Evolutionary conservation across 108 stramenopile genomes (phyloP), one percentile per base, ranked within the genome.

Genomic region (Fragilaria radians): DNA sequence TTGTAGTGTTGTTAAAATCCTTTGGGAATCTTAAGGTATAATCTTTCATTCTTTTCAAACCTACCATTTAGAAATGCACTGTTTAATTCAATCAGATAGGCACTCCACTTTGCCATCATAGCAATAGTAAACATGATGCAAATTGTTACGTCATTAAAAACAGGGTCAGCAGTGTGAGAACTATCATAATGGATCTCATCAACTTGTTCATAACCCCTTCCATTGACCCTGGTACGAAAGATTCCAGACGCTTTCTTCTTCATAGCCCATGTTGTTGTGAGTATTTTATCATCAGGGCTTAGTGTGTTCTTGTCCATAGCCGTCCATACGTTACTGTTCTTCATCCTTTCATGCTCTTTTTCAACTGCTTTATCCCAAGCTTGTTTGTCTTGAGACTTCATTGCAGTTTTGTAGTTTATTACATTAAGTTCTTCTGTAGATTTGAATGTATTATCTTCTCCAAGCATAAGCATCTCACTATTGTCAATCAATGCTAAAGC

Each of bases 331-430:
- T 63, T 30, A 23, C 65, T 49, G 18, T 65, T 28, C 4, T 56
- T 29, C 66, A 79, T 65, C 33, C 62, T 55, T 21, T 63, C 36
- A 19, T 76, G 67, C 27, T 76, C 79, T n/a, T 60, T 60, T 5
- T 72, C 58, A 5, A 76, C 48, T 11, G 74, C 79, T 19, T 52
- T 33, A 27, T 60, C 1, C 79, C 79, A 80, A 9, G 55, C 47
- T 32, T 59, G 49, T n/a, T 27, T 54, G 48, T 76, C 64, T 4
- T 31, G 36, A 52, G 51, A 33, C 14, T 27, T 46, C 52, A 80
- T 68, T 32, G 78, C 73, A 34, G 74, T 47, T 1, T 71, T 26
- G 36, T 64, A 74, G 18, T 71, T 79, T 71, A 79, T 74, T 1
- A 61, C 59, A 5, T 66, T 36, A 1, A 79, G 55, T 28, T 79